Percentiles rank a stretch among this genome's conserved stretches.
These are phyloP conservation scores for Trifolium subterraneum DNA, from an alignment of 306 rosid species.

Conservation along the genomic window DNA sequence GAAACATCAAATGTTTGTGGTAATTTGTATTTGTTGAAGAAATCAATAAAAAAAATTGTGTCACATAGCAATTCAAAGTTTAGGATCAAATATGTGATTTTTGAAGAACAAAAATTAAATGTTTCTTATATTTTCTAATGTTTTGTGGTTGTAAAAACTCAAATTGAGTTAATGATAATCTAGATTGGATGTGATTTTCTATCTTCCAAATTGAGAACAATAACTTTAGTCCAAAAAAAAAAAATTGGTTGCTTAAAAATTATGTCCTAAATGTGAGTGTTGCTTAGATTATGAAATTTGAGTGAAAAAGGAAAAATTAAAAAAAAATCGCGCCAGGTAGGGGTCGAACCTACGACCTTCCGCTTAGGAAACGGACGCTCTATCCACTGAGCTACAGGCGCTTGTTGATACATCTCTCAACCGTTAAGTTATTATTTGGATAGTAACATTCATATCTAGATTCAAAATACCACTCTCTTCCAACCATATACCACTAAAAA, in stretches of 20 bases:
- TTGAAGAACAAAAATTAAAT: background rate
- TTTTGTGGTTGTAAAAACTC: slow-evolving; percentile 18
- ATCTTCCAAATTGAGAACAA: no score
- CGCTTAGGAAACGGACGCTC: slow-evolving; percentile 97
- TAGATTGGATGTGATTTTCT: background rate
- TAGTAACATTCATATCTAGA: background rate
- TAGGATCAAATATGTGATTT: slow-evolving; percentile 31
- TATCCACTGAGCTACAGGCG: slow-evolving; percentile 97
- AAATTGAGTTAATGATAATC: background rate
- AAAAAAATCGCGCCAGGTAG: slow-evolving; percentile 67
- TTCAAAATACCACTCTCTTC: background rate
- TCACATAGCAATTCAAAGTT: slow-evolving; percentile 12
- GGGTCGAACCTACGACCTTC: slow-evolving; percentile 97
- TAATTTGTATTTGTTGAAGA: slow-evolving; percentile 27
- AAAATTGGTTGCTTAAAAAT: slow-evolving; percentile 11
- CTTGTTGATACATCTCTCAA: rapidly evolving
- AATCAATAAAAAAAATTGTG: slow-evolving; percentile 38
- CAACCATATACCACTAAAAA: no score
- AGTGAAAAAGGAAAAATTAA: background rate
- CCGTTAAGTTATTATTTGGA: rapidly evolving
- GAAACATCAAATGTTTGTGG: slow-evolving; percentile 27
- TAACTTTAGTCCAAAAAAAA: no score
- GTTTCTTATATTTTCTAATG: background rate
- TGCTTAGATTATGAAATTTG: background rate
- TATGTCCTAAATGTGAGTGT: no score